Evolutionary conservation across 495 filamentous ascomycete genomes (phyloP).

Genomic region (Penicillium psychrofluorescens): DNA sequence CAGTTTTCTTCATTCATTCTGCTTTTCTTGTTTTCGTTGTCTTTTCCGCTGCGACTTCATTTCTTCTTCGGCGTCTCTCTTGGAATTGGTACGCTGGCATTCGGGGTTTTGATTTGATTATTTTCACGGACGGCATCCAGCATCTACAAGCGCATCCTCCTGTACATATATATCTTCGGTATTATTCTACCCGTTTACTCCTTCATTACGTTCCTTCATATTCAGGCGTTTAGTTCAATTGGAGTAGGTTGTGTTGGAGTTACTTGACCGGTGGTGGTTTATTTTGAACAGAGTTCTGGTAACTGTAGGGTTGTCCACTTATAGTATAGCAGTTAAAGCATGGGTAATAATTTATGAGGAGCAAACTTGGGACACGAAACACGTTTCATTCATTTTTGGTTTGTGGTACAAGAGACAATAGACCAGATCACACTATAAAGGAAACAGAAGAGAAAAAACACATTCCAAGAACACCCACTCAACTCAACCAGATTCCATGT

Average conservation of each 20-base stretch:
- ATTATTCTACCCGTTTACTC: slow-evolving; percentile 4
- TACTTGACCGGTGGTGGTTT: no score
- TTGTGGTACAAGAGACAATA: not conserved
- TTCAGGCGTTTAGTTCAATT: no score
- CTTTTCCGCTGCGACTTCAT: not conserved
- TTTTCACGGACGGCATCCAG: not conserved
- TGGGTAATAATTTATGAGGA: no score
- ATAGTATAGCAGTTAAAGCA: no score
- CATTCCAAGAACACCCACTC: not conserved
- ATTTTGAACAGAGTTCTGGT: no score
- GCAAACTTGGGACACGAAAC: no score
- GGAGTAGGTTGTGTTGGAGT: no score
- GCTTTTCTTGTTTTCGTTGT: not conserved
- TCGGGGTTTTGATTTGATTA: not conserved
- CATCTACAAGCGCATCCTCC: no score
- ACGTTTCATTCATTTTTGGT: not conserved
- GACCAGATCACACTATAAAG: not conserved
- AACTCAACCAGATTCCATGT: not conserved
- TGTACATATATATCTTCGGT: no score
- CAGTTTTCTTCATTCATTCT: not conserved
- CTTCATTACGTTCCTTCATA: slow-evolving; percentile 44
- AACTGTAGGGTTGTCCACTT: no score
- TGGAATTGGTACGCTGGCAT: not conserved
- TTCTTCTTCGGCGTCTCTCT: slow-evolving; percentile 3
- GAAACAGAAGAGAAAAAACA: not conserved